phyloP scores from a whole-genome alignment of 2,329 filamentous ascomycete genomes.

The Fonsecaea pugnacius region DNA sequence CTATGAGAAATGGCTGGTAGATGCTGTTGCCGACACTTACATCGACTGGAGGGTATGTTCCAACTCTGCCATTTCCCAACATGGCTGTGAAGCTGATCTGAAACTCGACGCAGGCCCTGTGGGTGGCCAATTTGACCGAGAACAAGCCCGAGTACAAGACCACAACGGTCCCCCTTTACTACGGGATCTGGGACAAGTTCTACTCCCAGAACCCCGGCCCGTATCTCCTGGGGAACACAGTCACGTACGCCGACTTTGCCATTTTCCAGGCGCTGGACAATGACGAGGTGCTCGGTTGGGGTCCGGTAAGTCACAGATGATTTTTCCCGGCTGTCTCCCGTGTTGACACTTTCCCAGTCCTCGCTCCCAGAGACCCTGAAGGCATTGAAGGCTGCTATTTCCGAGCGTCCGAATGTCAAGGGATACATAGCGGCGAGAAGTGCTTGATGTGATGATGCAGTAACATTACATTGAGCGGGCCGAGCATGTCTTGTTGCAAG shows the following conservation, averaged over 20 bases:
- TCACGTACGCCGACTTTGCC: slow-evolving; percentile 49
- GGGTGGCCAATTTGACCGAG: slow-evolving; percentile 39
- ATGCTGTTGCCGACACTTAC: slow-evolving; percentile 47
- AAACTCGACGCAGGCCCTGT: slow-evolving; percentile 33
- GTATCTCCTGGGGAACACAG: slow-evolving; percentile 45
- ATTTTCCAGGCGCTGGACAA: slow-evolving; percentile 49
- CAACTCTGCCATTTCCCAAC: neutral
- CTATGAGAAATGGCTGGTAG: slow-evolving; percentile 46
- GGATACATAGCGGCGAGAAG: slow-evolving; percentile 15
- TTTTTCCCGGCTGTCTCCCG: neutral
- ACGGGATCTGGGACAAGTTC: slow-evolving; percentile 40
- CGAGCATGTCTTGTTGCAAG: neutral
- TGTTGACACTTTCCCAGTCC: neutral
- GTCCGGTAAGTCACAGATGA: slow-evolving; percentile 2
- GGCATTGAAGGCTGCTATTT: slow-evolving; percentile 2
- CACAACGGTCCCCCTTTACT: slow-evolving; percentile 40
- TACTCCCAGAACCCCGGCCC: slow-evolving; percentile 43
- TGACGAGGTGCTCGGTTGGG: slow-evolving; percentile 34
- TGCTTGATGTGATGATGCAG: neutral
- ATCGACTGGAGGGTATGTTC: slow-evolving; percentile 48
- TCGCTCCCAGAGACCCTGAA: slow-evolving; percentile 7
- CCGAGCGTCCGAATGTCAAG: slow-evolving; percentile 15
- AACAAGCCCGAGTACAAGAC: slow-evolving; percentile 43
- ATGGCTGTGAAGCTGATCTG: neutral
- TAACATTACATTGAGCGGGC: neutral